A percentile compares a stretch with the other conserved stretches of the same genome.
These are phyloP conservation scores for Trichoderma sp. DNA, from an alignment of 2,329 filamentous ascomycete species.

Conservation along the genomic window DNA sequence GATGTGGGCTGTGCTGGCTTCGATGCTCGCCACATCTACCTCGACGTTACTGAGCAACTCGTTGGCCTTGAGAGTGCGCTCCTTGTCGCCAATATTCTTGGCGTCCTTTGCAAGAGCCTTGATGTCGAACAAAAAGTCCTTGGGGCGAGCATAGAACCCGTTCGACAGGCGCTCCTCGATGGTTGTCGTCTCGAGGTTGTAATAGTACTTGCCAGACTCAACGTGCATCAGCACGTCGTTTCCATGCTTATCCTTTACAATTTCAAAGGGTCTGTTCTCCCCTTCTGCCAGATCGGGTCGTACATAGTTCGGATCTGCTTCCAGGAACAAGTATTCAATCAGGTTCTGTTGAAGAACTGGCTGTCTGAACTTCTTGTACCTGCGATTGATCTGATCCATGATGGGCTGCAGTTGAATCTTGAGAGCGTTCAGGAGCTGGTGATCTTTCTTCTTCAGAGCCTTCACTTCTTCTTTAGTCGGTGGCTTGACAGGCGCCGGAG, in stretches of 20 bases:
- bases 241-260: conserved; percentile 75
- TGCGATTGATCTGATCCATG: conserved; percentile 93
- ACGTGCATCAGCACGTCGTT: conserved; percentile 73
- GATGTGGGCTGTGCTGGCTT: conserved; percentile 62
- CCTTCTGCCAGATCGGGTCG: conserved; percentile 52
- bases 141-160: conserved; percentile 88
- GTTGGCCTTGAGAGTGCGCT: conserved; percentile 80
- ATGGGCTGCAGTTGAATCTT: conserved; percentile 90
- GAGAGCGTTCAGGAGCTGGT: conserved; percentile 77
- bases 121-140: conserved; percentile 87
- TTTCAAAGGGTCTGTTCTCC: conserved; percentile 72
- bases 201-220: conserved; percentile 79
- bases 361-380: conserved; percentile 83
- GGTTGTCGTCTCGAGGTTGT: conserved; percentile 88
- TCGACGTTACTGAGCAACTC: conserved; percentile 92
- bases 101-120: conserved; percentile 82
- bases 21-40: conserved; percentile 81
- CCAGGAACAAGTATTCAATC: conserved; percentile 80
- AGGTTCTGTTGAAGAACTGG: conserved; percentile 71
- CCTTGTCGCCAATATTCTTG: conserved; percentile 75
- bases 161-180: conserved; percentile 97
- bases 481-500: conserved; percentile 64
- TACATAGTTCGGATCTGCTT: conserved; percentile 72
- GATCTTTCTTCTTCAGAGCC: conserved; percentile 76
- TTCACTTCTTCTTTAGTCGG: conserved; percentile 78